Conservation (phyloP, 2,329 filamentous ascomycete genomes). For the Scedosporium aurantiacum region DNA sequence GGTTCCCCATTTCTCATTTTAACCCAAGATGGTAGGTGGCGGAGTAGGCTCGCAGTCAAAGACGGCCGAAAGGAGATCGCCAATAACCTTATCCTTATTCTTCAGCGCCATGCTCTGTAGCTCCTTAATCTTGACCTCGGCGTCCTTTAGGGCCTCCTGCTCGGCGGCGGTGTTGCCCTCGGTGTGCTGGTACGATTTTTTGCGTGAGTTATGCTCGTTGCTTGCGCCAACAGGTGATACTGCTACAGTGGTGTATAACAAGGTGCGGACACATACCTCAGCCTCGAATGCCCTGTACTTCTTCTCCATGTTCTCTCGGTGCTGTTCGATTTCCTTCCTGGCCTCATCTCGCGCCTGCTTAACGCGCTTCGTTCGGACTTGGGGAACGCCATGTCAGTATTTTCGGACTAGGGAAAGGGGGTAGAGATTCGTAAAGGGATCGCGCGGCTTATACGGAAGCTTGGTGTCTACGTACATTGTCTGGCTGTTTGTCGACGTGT, state of each 20-base stretch:
- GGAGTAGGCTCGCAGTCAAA: conserved; percentile 67
- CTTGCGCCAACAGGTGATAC: conserved; percentile 4
- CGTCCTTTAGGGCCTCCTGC: conserved; percentile 66
- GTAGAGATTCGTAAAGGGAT: background rate
- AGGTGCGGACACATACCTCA: conserved; percentile 30
- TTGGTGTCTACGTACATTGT: conserved; percentile 55
- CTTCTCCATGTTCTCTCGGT: conserved; percentile 78
- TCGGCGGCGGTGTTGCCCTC: conserved; percentile 77
- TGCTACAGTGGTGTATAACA: background rate
- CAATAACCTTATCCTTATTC: conserved; percentile 67
- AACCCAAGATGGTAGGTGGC: conserved; percentile 14
- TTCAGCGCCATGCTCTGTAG: conserved; percentile 74
- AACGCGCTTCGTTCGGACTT: conserved; percentile 80
- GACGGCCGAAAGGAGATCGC: conserved; percentile 75
- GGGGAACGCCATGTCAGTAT: conserved; percentile 1
- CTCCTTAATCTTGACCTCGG: conserved; percentile 68
- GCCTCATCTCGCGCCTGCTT: conserved; percentile 94
- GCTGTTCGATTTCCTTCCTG: conserved; percentile 94
- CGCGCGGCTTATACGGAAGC: conserved; percentile 1
- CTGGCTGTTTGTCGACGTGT: conserved; percentile 44
- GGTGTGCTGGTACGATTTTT: conserved; percentile 57
- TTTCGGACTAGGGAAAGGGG: conserved; percentile 11
- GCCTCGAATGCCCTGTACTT: conserved; percentile 94
- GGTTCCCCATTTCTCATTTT: background rate
- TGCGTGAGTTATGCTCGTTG: background rate